Evolutionary conservation across 495 filamentous ascomycete genomes (phyloP).

Genomic region (Penicillium longicatenatum): DNA sequence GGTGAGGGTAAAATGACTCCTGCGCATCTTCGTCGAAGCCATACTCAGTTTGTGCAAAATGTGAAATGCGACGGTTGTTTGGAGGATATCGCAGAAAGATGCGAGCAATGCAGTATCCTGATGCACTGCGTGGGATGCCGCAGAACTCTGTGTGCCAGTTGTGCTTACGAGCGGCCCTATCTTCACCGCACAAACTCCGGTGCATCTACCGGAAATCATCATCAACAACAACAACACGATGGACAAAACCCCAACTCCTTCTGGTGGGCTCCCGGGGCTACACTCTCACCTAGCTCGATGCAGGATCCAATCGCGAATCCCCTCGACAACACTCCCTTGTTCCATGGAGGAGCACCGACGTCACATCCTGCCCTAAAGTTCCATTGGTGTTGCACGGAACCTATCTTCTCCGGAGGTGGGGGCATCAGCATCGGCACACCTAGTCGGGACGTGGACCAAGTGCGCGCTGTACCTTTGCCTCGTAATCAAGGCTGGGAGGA

Average conservation of each 20-base stretch:
- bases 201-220: slow-evolving; percentile 12
- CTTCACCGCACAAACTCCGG: slow-evolving; percentile 32
- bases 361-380: slow-evolving; percentile 52
- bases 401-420: slow-evolving; percentile 63
- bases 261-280: slow-evolving; percentile 62
- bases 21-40: slow-evolving; percentile 57
- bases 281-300: slow-evolving; percentile 58
- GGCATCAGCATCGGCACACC: slow-evolving; percentile 59
- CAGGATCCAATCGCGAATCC: slow-evolving; percentile 44
- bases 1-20: slow-evolving; percentile 59
- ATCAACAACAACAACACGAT: neutral
- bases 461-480: slow-evolving; percentile 60
- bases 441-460: slow-evolving; percentile 54
- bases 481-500: slow-evolving; percentile 57
- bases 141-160: slow-evolving; percentile 62
- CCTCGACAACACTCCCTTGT: slow-evolving; percentile 28
- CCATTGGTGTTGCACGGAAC: slow-evolving; percentile 65
- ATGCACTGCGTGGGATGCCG: slow-evolving; percentile 67
- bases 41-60: slow-evolving; percentile 53
- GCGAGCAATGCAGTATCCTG: slow-evolving; percentile 62
- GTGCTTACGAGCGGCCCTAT: slow-evolving; percentile 59
- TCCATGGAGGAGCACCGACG: slow-evolving; percentile 25
- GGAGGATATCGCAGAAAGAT: slow-evolving; percentile 55
- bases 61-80: slow-evolving; percentile 58
- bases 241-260: slow-evolving; percentile 28